Percentiles rank a stretch among this genome's conserved stretches.
These are phyloP conservation scores for Pseudogymnoascus sp. DNA, from an alignment of 2,329 filamentous ascomycete species.

Conservation along the genomic window DNA sequence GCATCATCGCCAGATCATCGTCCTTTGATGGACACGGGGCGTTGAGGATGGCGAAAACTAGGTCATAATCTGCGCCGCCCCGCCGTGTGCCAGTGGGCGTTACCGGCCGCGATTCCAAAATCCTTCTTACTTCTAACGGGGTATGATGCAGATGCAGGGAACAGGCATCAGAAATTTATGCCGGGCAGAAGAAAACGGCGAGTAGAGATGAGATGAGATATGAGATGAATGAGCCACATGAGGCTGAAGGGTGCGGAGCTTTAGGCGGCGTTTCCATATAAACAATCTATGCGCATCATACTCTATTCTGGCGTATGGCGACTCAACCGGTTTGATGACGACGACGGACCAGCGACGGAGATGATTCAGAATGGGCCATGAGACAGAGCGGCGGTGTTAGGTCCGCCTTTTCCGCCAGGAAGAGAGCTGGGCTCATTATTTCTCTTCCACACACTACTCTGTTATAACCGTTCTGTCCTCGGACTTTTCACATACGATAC, in stretches of 20 bases:
- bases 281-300: neutral
- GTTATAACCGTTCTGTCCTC: neutral
- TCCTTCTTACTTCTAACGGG: conserved; percentile 1
- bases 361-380: neutral
- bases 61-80: neutral
- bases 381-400: neutral
- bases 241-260: neutral
- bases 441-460: neutral
- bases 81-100: neutral
- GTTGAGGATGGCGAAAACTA: neutral
- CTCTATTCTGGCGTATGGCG: neutral
- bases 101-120: neutral
- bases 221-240: conserved; percentile 1
- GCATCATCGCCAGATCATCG: neutral
- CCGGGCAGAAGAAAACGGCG: neutral
- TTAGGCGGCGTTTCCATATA: neutral
- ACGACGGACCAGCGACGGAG: neutral
- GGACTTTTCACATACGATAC: neutral
- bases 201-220: neutral
- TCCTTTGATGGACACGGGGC: neutral
- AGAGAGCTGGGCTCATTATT: neutral
- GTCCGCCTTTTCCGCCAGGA: neutral
- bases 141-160: neutral
- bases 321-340: neutral
- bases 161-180: neutral